These are phyloP conservation scores for Hypoxylon fuscum DNA, from an alignment of 495 filamentous ascomycete genomes.

Conservation along the genomic window DNA sequence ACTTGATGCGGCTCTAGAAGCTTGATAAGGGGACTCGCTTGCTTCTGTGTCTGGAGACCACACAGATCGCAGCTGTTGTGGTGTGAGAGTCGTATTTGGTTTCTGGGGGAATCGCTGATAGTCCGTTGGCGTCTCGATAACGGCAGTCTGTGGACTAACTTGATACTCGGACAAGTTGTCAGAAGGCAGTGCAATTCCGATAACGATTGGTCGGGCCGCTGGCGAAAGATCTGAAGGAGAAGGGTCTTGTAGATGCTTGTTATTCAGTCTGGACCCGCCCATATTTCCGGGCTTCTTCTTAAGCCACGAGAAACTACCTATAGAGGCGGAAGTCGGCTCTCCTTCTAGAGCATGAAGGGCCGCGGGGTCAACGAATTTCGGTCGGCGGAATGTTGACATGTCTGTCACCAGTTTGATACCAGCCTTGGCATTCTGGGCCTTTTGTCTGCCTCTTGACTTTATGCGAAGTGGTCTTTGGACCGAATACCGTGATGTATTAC, in stretches of 20 bases:
- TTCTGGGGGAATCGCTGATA: slow-evolving; percentile 46
- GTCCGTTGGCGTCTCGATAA: slow-evolving; percentile 52
- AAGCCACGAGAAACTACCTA: slow-evolving; percentile 55
- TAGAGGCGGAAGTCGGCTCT: slow-evolving; percentile 47
- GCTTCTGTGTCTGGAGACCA: slow-evolving; percentile 66
- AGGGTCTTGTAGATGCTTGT: slow-evolving; percentile 26
- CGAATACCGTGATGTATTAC: slow-evolving; percentile 36
- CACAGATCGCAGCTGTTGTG: slow-evolving; percentile 68
- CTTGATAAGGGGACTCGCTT: slow-evolving; percentile 42
- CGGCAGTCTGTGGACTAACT: slow-evolving; percentile 62
- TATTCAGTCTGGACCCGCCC: slow-evolving; percentile 39
- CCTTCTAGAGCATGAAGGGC: slow-evolving; percentile 62
- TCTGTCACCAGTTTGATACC: slow-evolving; percentile 74
- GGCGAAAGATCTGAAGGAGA: slow-evolving; percentile 71
- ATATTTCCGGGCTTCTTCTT: slow-evolving; percentile 46
- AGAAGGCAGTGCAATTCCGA: slow-evolving; percentile 76
- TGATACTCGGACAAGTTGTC: slow-evolving; percentile 61
- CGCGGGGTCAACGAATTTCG: slow-evolving; percentile 59
- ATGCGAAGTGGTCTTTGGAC: slow-evolving; percentile 44
- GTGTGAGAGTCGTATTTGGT: slow-evolving; percentile 59
- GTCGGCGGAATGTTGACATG: slow-evolving; percentile 52
- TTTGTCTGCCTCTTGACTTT: slow-evolving; percentile 60
- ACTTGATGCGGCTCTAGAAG: slow-evolving; percentile 63
- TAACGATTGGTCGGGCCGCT: slow-evolving; percentile 77
- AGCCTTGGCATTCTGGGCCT: slow-evolving; percentile 63